These are phyloP conservation scores for Zygnema cylindricum DNA, from an alignment of 139 green algal species.

Conservation along the genomic window DNA sequence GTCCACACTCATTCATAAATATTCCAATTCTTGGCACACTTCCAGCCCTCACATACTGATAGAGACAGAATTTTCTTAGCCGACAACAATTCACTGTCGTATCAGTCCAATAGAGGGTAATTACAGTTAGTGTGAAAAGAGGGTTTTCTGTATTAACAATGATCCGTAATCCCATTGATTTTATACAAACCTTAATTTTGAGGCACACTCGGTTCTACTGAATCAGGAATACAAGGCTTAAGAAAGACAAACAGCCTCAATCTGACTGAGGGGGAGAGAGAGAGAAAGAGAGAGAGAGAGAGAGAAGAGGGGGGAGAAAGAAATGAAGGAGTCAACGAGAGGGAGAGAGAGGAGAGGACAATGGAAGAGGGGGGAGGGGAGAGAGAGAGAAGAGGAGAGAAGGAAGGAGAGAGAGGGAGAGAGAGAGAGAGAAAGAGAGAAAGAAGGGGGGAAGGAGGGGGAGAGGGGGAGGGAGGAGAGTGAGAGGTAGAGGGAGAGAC, in stretches of 20 bases:
- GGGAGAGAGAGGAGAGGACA: background rate
- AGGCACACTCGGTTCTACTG: background rate
- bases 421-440: background rate
- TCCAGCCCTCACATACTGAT: background rate
- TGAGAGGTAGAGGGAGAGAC: background rate
- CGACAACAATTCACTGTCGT: background rate
- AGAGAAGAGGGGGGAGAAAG: background rate
- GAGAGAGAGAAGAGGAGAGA: background rate
- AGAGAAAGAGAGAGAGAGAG: background rate
- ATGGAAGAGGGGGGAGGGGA: slow-evolving; percentile 1
- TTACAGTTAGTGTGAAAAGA: background rate
- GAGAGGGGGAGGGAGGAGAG: background rate
- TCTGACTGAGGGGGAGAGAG: background rate
- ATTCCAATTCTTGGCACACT: background rate
- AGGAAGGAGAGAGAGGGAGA: background rate
- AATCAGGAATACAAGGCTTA: background rate
- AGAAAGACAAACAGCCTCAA: background rate
- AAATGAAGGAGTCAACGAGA: background rate
- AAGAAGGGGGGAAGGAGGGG: background rate
- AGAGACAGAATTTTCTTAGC: background rate
- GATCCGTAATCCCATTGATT: background rate
- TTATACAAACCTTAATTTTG: background rate
- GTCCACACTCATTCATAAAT: too few species aligned
- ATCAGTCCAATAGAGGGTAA: background rate
- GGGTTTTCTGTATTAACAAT: background rate